Evolutionary conservation across 2,329 filamentous ascomycete genomes (phyloP).

Genomic region (Aciculosporium take): DNA sequence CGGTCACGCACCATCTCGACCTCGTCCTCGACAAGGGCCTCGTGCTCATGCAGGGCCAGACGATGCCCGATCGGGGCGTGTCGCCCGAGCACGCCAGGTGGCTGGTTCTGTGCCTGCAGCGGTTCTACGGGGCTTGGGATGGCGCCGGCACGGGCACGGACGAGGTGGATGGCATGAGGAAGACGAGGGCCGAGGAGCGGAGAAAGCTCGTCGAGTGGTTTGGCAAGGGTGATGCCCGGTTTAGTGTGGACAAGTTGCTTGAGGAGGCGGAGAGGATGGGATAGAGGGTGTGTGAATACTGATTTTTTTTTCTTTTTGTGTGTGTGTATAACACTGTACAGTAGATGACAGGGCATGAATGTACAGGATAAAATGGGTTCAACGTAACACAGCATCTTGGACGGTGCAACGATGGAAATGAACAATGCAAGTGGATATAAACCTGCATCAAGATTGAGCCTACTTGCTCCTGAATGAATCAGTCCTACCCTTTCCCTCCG

Average conservation of each 20-base stretch:
- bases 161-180: conserved; percentile 24
- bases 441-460: no score
- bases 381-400: no score
- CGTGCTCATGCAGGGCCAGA: conserved; percentile 73
- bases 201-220: conserved; percentile 69
- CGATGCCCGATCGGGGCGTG: conserved; percentile 63
- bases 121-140: conserved; percentile 68
- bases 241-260: conserved; percentile 71
- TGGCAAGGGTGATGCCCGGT: conserved; percentile 58
- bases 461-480: no score
- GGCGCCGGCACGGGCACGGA: conserved; percentile 24
- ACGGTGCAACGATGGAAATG: no score
- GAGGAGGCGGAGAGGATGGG: conserved; percentile 77
- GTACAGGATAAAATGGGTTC: no score
- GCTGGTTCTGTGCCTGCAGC: conserved; percentile 83
- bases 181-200: conserved; percentile 47
- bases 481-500: no score
- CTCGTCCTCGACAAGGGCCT: conserved; percentile 58
- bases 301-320: no score
- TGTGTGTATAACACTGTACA: no score
- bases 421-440: no score
- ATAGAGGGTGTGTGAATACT: no score
- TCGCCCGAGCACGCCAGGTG: conserved; percentile 72
- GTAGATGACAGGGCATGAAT: background rate
- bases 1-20: conserved; percentile 81